Percentiles rank a stretch among this genome's conserved stretches.
These are phyloP conservation scores for Fusarium sp. DNA, from an alignment of 2,329 filamentous ascomycete species.

Conservation along the genomic window DNA sequence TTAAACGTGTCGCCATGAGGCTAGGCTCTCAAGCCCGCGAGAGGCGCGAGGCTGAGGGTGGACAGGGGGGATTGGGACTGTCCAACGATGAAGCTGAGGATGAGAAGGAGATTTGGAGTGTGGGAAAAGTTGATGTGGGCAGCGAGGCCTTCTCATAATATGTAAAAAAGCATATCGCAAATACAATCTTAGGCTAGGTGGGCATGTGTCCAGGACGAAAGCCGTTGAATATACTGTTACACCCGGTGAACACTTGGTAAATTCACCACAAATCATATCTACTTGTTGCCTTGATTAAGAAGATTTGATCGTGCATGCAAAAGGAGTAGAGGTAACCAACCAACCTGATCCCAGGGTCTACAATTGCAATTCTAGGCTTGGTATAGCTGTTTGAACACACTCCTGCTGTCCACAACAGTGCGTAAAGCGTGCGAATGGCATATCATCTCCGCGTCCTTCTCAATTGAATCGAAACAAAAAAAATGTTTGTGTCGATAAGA, in stretches of 20 bases:
- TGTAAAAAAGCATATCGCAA: neutral
- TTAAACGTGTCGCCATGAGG: constrained; percentile 88
- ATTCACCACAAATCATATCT: neutral
- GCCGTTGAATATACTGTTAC: neutral
- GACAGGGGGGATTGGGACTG: constrained; percentile 83
- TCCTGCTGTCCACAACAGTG: neutral
- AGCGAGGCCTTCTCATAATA: constrained; percentile 36
- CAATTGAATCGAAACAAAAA: neutral
- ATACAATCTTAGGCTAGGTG: neutral
- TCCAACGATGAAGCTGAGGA: constrained; percentile 93
- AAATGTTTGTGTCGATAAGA: neutral
- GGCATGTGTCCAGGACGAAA: neutral
- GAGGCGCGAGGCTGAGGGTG: constrained; percentile 89
- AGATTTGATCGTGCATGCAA: neutral
- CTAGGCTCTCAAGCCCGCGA: constrained; percentile 89
- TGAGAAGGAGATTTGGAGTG: constrained; percentile 94
- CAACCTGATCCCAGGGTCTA: neutral
- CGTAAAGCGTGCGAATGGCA: neutral
- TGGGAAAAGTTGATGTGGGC: constrained; percentile 80
- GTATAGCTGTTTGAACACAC: neutral
- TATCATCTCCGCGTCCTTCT: neutral
- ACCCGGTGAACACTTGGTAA: neutral
- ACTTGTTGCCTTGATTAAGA: neutral
- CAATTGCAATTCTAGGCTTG: neutral
- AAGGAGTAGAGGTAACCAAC: neutral